These are phyloP conservation scores for Aspergillus sp. DNA, from an alignment of 2,329 filamentous ascomycete genomes.

Conservation along the genomic window DNA sequence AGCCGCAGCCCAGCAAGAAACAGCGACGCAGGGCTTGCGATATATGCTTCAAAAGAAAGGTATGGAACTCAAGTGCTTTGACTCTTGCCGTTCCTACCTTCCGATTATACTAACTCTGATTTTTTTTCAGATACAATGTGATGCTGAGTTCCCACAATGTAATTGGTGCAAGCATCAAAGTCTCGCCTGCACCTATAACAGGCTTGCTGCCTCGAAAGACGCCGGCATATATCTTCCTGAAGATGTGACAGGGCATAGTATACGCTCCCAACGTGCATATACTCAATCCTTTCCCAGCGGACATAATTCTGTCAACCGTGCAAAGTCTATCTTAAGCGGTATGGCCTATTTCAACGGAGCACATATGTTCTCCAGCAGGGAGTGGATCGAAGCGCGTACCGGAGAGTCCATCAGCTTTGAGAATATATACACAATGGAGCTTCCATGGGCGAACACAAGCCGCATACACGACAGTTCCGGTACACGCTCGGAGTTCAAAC, in stretches of 20 bases:
- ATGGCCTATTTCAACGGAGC: constrained; percentile 4
- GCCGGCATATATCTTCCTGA: neutral
- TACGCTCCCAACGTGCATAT: neutral
- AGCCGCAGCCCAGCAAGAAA: neutral
- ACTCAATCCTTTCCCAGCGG: too few relatives aligned
- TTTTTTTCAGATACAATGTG: constrained; percentile 21
- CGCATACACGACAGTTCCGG: neutral
- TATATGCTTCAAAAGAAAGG: neutral
- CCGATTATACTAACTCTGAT: neutral
- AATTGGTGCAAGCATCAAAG: constrained; percentile 26
- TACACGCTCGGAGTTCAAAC: neutral
- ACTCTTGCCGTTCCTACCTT: neutral
- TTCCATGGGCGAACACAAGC: neutral
- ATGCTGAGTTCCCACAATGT: constrained; percentile 20
- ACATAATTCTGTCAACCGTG: neutral
- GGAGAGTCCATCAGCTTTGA: neutral
- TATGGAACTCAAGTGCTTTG: neutral
- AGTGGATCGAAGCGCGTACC: constrained; percentile 9
- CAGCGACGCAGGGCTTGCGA: neutral
- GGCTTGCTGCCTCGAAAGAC: neutral
- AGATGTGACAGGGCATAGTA: neutral
- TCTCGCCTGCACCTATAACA: constrained; percentile 22
- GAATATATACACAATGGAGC: neutral
- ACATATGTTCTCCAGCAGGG: constrained; percentile 8
- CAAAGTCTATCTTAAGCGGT: neutral